Conservation (phyloP, 257 asterid species). For the Petrea volubilis region DNA sequence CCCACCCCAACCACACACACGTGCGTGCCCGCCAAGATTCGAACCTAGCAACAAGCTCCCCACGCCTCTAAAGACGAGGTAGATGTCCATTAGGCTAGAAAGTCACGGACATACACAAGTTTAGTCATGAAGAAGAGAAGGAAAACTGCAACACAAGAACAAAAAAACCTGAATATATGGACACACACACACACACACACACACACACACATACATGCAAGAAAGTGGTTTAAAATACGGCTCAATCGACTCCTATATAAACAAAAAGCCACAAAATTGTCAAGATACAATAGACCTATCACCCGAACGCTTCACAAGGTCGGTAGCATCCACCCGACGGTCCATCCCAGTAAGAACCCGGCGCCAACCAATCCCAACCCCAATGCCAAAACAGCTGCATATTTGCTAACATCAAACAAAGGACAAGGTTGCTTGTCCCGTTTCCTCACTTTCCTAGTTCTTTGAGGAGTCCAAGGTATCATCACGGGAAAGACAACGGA, state of each 20-base stretch:
- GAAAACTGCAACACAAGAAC: not conserved
- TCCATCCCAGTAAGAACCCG: slow-evolving; percentile 86
- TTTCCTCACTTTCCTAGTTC: slow-evolving; percentile 32
- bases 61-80: too few species aligned
- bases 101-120: not conserved
- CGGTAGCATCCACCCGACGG: slow-evolving; percentile 68
- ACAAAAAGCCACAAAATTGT: slow-evolving; percentile 29
- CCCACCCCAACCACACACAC: too few species aligned
- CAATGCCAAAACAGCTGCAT: slow-evolving; percentile 58
- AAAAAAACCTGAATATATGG: slow-evolving; percentile 8
- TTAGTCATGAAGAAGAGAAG: not conserved
- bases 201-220: slow-evolving; percentile 25
- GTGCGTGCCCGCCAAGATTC: too few species aligned
- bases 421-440: slow-evolving; percentile 26
- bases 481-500: slow-evolving; percentile 39
- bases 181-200: slow-evolving; percentile 22
- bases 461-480: slow-evolving; percentile 47
- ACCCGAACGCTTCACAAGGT: slow-evolving; percentile 42
- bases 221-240: slow-evolving; percentile 13
- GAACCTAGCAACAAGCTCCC: too few species aligned
- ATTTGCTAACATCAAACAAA: slow-evolving; percentile 38
- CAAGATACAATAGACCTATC: slow-evolving; percentile 11
- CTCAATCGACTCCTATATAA: slow-evolving; percentile 18
- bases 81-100: not conserved
- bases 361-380: slow-evolving; percentile 89